Evolutionary conservation across 352 stramenopile species (phyloP), one percentile per base, ranked within the genome.

Genomic region (Pythium biforme): DNA sequence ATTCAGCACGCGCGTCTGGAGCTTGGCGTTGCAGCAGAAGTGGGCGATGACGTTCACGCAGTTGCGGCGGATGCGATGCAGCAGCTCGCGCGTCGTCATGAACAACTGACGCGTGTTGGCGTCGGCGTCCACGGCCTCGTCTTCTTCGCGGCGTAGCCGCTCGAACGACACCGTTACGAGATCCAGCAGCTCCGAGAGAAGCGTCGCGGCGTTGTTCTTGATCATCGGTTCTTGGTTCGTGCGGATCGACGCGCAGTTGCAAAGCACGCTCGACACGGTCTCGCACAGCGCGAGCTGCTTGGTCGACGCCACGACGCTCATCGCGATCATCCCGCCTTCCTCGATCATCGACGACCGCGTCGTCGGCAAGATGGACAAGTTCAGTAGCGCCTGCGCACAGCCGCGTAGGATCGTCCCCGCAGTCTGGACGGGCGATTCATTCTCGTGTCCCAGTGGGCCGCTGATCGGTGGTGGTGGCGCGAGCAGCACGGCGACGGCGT

Each of bases 321-420:
- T 61, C 33, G 77, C 83, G 9, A 64, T 48, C 40, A 94, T 67
- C 4, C 72, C 82, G 37, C 85, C 85, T 58, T 93, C 85, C 56
- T 94, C 85, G 25, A 94, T 75, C 62, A 93, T 76, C 20, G 75
- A 73, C 1, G 77, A 72, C 22, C 86, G 83, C 10, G 86, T 93
- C 22, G 83, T 90, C 4, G 82, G 81, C 19, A 92, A 52, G 34
- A 94, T 89, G 17, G 86, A 94, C 23, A 94, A 69, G 45, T 93
- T 94, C 2, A 94, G 59, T 17, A 94, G 55, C 29, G 78, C 83
- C 48, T 85, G 80, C 34, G 77, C 78, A 59, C 78, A 89, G 19
- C 59, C 55, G 27, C 64, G 59, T 25, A 68, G 25, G 20, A 55
- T 45, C 3, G 33, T 49, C 2, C 19, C 31, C 0, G 45, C 55